Conservation (phyloP, 78 protist genomes). For the Dictyostelium capitatum region DNA sequence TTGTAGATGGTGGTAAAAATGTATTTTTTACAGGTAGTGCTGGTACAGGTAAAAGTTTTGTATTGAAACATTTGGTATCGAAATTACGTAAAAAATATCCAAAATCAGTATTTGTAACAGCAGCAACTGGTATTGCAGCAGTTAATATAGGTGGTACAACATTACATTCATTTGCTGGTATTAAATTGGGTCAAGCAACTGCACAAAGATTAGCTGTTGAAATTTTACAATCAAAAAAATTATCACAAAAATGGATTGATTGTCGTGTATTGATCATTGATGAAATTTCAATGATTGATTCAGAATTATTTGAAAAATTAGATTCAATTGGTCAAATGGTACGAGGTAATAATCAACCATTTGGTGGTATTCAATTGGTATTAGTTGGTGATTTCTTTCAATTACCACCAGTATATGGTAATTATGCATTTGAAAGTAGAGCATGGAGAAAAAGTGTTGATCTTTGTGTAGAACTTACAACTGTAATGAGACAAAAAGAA, state of each 20-base stretch:
- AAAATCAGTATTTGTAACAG: constrained; percentile 73
- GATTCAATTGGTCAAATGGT: constrained; percentile 68
- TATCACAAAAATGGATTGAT: constrained; percentile 42
- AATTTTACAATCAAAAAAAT: constrained; percentile 17
- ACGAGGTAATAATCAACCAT: constrained; percentile 71
- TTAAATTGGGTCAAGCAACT: constrained; percentile 60
- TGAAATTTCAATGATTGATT: constrained; percentile 93
- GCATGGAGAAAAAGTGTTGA: constrained; percentile 39
- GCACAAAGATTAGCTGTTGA: constrained; percentile 38
- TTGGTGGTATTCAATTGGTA: constrained; percentile 93
- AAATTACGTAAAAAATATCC: constrained; percentile 46
- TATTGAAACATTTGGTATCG: constrained; percentile 64
- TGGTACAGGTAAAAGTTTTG: constrained; percentile 91
- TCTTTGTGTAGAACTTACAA: constrained; percentile 38
- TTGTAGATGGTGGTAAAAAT: constrained; percentile 74
- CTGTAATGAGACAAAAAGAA: constrained; percentile 72
- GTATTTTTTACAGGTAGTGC: constrained; percentile 90
- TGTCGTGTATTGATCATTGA: constrained; percentile 88
- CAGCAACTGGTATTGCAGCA: constrained; percentile 85
- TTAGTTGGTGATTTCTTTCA: constrained; percentile 93
- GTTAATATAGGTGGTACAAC: constrained; percentile 84
- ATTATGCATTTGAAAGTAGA: constrained; percentile 56
- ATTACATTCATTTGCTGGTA: constrained; percentile 90
- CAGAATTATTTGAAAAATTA: constrained; percentile 85
- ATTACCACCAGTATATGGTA: constrained; percentile 92